Conservation (phyloP, 352 stramenopile species). For the Blastocystis sp. region DNA sequence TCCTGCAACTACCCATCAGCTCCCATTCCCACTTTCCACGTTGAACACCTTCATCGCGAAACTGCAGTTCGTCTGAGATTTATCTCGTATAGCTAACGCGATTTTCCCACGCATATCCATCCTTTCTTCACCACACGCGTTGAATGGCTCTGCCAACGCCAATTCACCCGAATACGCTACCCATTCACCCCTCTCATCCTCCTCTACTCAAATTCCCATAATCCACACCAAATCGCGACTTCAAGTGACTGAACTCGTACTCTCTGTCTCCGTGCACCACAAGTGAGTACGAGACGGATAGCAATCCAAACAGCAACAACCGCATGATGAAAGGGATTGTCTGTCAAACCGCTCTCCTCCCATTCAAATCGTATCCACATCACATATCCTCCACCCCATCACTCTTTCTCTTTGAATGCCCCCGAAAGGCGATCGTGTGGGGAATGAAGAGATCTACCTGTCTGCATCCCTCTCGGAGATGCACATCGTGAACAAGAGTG, state of each 20-base stretch:
- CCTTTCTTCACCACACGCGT: slow-evolving; percentile 5
- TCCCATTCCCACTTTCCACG: not conserved
- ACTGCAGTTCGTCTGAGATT: slow-evolving; percentile 6
- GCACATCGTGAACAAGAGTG: not conserved
- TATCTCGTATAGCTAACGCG: slow-evolving; percentile 60
- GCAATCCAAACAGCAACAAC: too few relatives aligned
- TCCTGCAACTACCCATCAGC: slow-evolving; percentile 41
- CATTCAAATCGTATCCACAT: too few relatives aligned
- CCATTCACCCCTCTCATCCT: not conserved
- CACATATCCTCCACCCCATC: too few relatives aligned
- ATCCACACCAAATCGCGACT: too few relatives aligned
- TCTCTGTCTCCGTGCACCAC: too few relatives aligned
- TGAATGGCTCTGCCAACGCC: slow-evolving; percentile 9
- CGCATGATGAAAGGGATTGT: too few relatives aligned
- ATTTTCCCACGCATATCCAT: slow-evolving; percentile 14
- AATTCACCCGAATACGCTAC: slow-evolving; percentile 5
- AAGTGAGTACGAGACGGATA: too few relatives aligned
- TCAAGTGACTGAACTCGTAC: too few relatives aligned
- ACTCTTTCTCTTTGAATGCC: too few relatives aligned
- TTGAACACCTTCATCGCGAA: slow-evolving; percentile 46
- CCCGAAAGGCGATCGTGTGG: not conserved
- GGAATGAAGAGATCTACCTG: not conserved
- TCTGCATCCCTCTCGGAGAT: not conserved
- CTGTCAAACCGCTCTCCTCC: too few relatives aligned
- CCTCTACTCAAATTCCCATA: not conserved